Percentiles rank a stretch among this genome's conserved stretches.
These are phyloP conservation scores for Allomyces javanicus DNA, from an alignment of 192 early-diverging fungal species.

Conservation along the genomic window DNA sequence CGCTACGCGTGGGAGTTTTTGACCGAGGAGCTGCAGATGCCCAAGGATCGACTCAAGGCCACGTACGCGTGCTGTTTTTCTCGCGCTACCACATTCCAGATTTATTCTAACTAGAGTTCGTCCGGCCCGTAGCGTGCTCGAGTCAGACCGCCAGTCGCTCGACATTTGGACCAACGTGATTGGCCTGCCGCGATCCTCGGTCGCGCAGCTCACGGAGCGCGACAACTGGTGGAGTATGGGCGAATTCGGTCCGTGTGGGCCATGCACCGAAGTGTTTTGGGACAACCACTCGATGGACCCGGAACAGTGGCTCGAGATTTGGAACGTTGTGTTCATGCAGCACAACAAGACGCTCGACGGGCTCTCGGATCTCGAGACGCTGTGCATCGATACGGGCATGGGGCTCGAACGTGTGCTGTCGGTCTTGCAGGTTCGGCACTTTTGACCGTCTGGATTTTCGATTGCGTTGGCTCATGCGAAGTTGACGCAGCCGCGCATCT, in stretches of 20 bases:
- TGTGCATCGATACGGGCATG: slow-evolving; percentile 42
- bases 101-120: too few species aligned
- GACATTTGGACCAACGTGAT: slow-evolving; percentile 31
- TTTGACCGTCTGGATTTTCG: neutral
- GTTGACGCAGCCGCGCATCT: neutral
- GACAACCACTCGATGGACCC: slow-evolving; percentile 22
- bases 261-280: slow-evolving; percentile 45
- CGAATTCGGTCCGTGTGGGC: slow-evolving; percentile 39
- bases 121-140: slow-evolving; percentile 16
- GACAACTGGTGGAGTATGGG: slow-evolving; percentile 50
- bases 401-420: slow-evolving; percentile 31
- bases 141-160: slow-evolving; percentile 28
- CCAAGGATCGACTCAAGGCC: slow-evolving; percentile 27
- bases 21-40: slow-evolving; percentile 25
- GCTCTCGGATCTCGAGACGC: slow-evolving; percentile 20
- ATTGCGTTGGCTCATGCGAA: neutral
- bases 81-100: too few species aligned
- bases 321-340: slow-evolving; percentile 44
- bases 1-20: slow-evolving; percentile 36
- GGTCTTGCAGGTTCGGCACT: slow-evolving; percentile 15
- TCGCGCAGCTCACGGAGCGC: slow-evolving; percentile 21
- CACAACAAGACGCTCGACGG: slow-evolving; percentile 25
- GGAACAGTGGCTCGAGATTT: slow-evolving; percentile 37
- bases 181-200: slow-evolving; percentile 27
- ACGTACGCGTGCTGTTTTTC: slow-evolving; percentile 16